Base-by-base conservation (phyloP, 169 alveolate genomes). In the Plasmodium ovale region DNA sequence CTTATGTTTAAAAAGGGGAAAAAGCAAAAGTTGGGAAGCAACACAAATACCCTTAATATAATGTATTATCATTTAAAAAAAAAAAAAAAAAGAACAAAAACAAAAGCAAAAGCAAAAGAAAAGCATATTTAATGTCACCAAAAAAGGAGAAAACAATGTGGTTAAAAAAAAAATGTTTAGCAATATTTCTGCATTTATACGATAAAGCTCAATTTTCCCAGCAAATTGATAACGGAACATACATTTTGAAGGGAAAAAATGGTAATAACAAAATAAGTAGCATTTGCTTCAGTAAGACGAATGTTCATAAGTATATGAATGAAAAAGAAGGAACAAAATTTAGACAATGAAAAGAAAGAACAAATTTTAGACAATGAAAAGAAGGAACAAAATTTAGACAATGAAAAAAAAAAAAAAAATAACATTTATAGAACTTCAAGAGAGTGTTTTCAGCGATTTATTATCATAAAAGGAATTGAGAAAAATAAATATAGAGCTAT, bases 101-200 rank as follows among this genome's bases (percentile, higher is more conserved):
- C n/a, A n/a, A n/a, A n/a, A n/a, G n/a, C n/a, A 65, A 37, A 73
- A 47, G 19, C 64, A 39, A 27, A 58, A 73, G 39, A 73, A 73
- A 73, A 39, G 10, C 23, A 25, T 73, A 5, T 29, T 54, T 51
- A 25, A 25, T 16, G 6, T 14, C 19, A 27, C 54, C 44, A 60
- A 59, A 58, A 73, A 12, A 39, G 42, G 49, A 59, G 65, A 60
- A 53, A 39, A 5, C 19, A 73, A 73, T 39, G 19, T 35, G 59
- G 53, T 16, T 7, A 37, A 58, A 42, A 42, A 7, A 21, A 60
- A 73, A 39, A 7, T 64, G 21, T 31, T 16, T 39, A 73, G 42
- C 19, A 59, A 21, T 27, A 59, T 27, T 25, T 9, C 47, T n/a
- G 3, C 47, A 35, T 31, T 31, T 14, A 49, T 3, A 27, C 35